Base-by-base conservation (phyloP, 352 stramenopile genomes). In the Globisporangium ultimum region DNA sequence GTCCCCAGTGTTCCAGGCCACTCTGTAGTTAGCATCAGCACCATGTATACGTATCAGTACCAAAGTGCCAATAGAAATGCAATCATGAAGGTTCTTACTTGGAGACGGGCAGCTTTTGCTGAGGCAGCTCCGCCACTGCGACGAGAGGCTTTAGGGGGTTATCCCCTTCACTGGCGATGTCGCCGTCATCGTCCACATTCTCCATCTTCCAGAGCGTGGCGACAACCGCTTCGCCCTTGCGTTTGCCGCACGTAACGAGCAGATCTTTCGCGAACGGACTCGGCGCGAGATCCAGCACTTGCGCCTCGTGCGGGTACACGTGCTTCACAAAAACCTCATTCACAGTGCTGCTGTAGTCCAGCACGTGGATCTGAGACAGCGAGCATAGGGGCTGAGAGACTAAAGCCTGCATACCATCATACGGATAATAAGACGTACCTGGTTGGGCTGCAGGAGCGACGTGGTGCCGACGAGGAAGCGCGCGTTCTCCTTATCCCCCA, bases 381-480 rank as follows among this genome's bases (percentile, higher is more conserved):
- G 18, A 8, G 32, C 21, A 20, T 55, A 32, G 41, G 15, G 34
- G 9, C 28, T 60, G 28, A 48, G 34, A 60, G 34, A 38, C 55
- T 22, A 47, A 69, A 14, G 54, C 5, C 24, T 32, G 61, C 41
- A 55, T 55, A 64, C 14, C 48, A n/a, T n/a, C 17, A 53, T 20
- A 49, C 15, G 3, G 3, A 17, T 11, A 40, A 4, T 40, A 6
- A 6, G 24, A 32, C 24, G 24, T 46, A 91, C 74, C 66, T 89
- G 72, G 58, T 95, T 95, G 32, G 67, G 58, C 42, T 84, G 72
- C 57, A 84, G 80, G 55, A 90, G 79, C 12, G 69, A 71, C 15
- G 74, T 75, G 17, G 79, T 91, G 53, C 83, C 83, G 12, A 89
- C 56, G 45, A 93, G 64, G 63, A 91, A 94, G 54, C 75, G 80